These are phyloP conservation scores for Chalciporus sp. DNA, from an alignment of 1,284 basidiomycete genomes.

Conservation along the genomic window DNA sequence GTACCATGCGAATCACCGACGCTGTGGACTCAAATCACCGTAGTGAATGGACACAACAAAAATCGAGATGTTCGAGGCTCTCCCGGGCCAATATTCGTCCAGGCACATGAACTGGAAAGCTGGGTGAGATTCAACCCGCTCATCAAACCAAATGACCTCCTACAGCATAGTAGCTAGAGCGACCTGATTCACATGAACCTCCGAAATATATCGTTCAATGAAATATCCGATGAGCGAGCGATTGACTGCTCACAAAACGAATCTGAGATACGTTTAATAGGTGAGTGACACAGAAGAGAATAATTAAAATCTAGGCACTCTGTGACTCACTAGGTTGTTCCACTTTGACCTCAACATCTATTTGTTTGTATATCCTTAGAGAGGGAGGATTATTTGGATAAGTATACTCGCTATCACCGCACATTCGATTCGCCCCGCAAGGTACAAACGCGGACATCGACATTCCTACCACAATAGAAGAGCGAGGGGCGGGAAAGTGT, in stretches of 20 bases:
- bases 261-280: conserved; percentile 7
- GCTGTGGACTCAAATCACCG: conserved; percentile 25
- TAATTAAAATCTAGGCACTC: neutral
- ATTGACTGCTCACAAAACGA: conserved; percentile 9
- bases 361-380: conserved; percentile 7
- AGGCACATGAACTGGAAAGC: neutral
- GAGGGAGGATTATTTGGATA: neutral
- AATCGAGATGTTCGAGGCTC: conserved; percentile 10
- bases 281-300: conserved; percentile 7
- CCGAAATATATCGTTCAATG: conserved; percentile 6
- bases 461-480: conserved; percentile 4
- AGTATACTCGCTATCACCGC: conserved; percentile 20
- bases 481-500: conserved; percentile 12
- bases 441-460: conserved; percentile 3
- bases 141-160: neutral
- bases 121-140: conserved; percentile 16
- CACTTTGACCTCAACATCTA: neutral
- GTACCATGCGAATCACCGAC: conserved; percentile 29
- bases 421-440: neutral
- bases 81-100: neutral
- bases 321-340: conserved; percentile 17
- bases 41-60: conserved; percentile 13
- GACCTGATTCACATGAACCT: conserved; percentile 29
- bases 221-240: neutral
- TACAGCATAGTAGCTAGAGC: conserved; percentile 7